Evolutionary conservation across 2,329 filamentous ascomycete genomes (phyloP), one percentile per base, ranked within the genome.

Genomic region (Ophiosphaerella herpotricha): DNA sequence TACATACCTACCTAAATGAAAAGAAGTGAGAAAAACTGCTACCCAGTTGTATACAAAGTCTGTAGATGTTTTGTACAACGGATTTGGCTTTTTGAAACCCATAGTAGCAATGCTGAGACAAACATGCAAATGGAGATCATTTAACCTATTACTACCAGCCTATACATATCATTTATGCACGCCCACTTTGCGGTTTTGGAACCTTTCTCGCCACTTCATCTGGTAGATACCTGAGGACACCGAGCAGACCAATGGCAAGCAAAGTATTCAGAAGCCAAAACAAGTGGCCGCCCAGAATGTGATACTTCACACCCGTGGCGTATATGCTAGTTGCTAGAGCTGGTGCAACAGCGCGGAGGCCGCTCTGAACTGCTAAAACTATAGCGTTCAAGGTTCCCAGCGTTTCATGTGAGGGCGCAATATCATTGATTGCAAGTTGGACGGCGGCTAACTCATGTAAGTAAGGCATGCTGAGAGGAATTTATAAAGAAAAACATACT

Each of bases 371-470:
- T 0, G 87, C 87, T 49, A 93, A 75, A 0, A 83, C 81, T 1
- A 90, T 60, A 0, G 86, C 86, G 60, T 93, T 93, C 24, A 94
- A 74, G 0, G 84, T 90, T 0, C 86, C 89, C 8, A 93, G 75
- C 0, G 84, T 81, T 36, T 78, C 76, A 1, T 83, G 80, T 8
- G 79, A 83, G 0, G 90, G 90, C 0, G 85, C 80, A 2, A 88
- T 82, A 50, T 92, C 88, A 69, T 93, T 93, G 29, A 93, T 66
- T 0, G 85, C 84, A 7, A 93, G 83, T 75, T 92, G 88, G 1
- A 86, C 80, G 1, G 79, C 85, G 0, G 87, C 74, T 77, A 4
- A 8, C 4, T 16, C 7, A 4, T 32, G 37, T 58, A 36, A 61
- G 52, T 9, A 39, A 39, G n/a, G 8, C 2, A 42, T 29, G 11